Evolutionary conservation across 441 rosid species (phyloP), one percentile per base, ranked within the genome.

Genomic region (Erodium texanum): DNA sequence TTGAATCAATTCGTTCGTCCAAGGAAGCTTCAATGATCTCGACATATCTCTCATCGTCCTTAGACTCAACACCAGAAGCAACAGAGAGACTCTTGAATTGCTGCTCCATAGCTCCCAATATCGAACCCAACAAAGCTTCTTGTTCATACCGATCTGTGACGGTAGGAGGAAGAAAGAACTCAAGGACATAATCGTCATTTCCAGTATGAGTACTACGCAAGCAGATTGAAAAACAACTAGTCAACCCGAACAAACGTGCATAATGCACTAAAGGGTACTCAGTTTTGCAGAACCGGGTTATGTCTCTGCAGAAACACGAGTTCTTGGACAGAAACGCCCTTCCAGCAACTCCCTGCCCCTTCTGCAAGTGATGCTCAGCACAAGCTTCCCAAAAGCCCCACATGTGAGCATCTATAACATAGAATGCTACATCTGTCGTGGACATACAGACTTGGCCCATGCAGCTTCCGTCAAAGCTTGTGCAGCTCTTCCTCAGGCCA

Each of bases 331-430:
- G 79, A 80, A 90, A 89, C 1, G 98, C 92, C 69, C 83, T 83
- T 58, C 98, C 98, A 63, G 90, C 87, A 65, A 90, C 97, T 16
- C 98, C 97, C 75, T 93, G 94, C 73, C 93, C 98, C 70, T 82
- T 89, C 71, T 89, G 96, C 24, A 93, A 77, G 80, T 93, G 97
- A 78, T 93, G 98, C 78, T 93, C 97, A 36, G 84, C 86, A 67
- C 97, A 90, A 41, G 97, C 98, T 45, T 87, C 96, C 68, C 89
- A 79, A 62, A 93, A 90, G 68, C 98, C 96, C 97, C 97, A 90
- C 78, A 89, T 81, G 70, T 85, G 95, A 74, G 91, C 87, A 66
- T 93, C 98, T 24, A 87, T 90, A 41, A 90, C 80, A 68, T 93
- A 93, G 68, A 79, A 86, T 7, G 97, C 96, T 70, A 89, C 81